Conservation (phyloP, 208 protist species). For the Vickermania ingenoplastis region DNA sequence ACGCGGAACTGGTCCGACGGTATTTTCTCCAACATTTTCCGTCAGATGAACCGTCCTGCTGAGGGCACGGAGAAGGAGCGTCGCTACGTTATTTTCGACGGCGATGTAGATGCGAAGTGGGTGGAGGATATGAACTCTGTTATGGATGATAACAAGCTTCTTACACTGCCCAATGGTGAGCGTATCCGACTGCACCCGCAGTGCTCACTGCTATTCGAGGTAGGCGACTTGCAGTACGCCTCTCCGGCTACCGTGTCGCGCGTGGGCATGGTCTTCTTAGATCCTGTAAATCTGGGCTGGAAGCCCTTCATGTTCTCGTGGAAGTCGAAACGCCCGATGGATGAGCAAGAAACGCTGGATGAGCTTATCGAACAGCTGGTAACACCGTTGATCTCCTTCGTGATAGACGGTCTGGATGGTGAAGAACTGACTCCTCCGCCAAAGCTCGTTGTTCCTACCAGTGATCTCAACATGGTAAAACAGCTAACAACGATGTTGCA, state of each 20-base stretch:
- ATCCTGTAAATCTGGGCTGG: slow-evolving; percentile 97
- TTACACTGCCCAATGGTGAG: slow-evolving; percentile 98
- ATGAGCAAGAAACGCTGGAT: slow-evolving; percentile 87
- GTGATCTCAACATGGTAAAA: slow-evolving; percentile 89
- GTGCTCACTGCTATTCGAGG: slow-evolving; percentile 97
- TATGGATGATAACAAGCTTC: slow-evolving; percentile 99
- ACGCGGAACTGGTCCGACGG: slow-evolving; percentile 99
- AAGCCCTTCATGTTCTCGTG: slow-evolving; percentile 91
- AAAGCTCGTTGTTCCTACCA: slow-evolving; percentile 77
- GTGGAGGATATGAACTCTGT: slow-evolving; percentile 99
- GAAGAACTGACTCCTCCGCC: slow-evolving; percentile 52
- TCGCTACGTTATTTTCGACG: slow-evolving; percentile 98
- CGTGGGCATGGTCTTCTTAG: slow-evolving; percentile 99
- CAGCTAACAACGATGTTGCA: slow-evolving; percentile 92
- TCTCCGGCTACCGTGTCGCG: slow-evolving; percentile 98
- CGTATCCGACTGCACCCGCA: slow-evolving; percentile 94
- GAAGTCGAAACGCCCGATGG: slow-evolving; percentile 72
- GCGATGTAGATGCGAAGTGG: slow-evolving; percentile 99
- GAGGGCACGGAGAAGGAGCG: slow-evolving; percentile 73
- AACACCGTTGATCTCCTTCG: slow-evolving; percentile 77
- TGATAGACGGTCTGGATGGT: slow-evolving; percentile 89
- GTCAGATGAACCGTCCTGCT: slow-evolving; percentile 90
- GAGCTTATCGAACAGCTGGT: slow-evolving; percentile 93
- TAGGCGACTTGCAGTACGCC: slow-evolving; percentile 97
- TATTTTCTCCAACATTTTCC: slow-evolving; percentile 98